Evolutionary conservation across 2,329 filamentous ascomycete species (phyloP), one percentile per base, ranked within the genome.

Genomic region (Beauveria bassiana): DNA sequence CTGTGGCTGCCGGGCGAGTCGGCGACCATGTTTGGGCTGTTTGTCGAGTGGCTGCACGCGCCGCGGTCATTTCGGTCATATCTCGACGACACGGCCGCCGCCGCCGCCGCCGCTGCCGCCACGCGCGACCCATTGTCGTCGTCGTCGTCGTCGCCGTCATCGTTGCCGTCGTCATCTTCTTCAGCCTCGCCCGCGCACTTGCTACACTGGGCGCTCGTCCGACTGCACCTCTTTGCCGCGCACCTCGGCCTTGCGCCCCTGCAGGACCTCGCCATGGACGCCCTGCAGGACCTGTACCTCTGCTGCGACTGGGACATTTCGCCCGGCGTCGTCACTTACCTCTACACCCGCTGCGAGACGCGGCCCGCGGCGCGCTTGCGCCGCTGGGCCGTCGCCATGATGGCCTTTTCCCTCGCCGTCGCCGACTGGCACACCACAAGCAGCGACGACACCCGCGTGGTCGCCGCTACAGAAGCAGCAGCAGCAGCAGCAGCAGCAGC

Each of bases 351-450:
- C 64, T 82, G 80, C 68, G 78, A 82, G 55, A 70, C 78, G 14
- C 69, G 76, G 31, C 74, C 78, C 42, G 77, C 81, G 58, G 77
- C 80, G 46, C 78, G 82, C 10, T 74, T 86, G 45, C 79, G 83
- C 53, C 80, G 81, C 65, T 86, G 83, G 83, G 78, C 81, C 59
- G 81, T 85, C 6, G 82, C 83, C 62, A 85, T 85, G 81, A 76
- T 83, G 16, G 81, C 81, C n/a, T 85, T 81, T 76, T 78, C 78
- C 3, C 75, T 84, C 38, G 74, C 75, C 26, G 70, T 53, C 16
- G 59, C 65, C 14, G 63, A 28, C 62, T 58, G 38, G 42, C 67
- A 12, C 70, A 69, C 59, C 70, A 70, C 62, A 65, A 70, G n/a
- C 42, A 46, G 53, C 24, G 20, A 28, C 20, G 26, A 38, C 31